Conservation (phyloP, 441 rosid genomes). For the Rhodomyrtus psidioides region DNA sequence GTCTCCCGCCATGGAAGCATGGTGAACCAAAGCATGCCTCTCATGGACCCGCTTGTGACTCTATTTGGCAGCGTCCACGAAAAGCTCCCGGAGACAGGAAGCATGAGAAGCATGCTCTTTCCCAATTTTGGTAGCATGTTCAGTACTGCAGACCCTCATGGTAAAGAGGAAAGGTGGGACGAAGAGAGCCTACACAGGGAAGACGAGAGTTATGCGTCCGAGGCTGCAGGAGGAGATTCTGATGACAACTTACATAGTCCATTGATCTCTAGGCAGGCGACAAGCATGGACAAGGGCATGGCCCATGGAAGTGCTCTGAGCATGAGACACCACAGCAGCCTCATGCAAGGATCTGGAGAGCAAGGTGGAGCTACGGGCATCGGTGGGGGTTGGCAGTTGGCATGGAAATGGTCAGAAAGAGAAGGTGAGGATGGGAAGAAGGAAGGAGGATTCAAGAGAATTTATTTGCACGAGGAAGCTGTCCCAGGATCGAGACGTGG, state of each 20-base stretch:
- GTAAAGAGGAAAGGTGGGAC: constrained; percentile 48
- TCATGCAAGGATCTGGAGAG: constrained; percentile 40
- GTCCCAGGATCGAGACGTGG: constrained; percentile 49
- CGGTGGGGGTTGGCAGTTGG: constrained; percentile 80
- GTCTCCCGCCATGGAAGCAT: constrained; percentile 63
- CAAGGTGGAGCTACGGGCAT: constrained; percentile 42
- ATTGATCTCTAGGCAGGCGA: constrained; percentile 59
- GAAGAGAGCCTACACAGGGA: constrained; percentile 53
- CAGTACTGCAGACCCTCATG: constrained; percentile 47
- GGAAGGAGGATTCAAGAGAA: constrained; percentile 59
- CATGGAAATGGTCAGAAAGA: constrained; percentile 48
- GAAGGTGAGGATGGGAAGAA: constrained; percentile 46
- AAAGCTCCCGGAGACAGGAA: constrained; percentile 50
- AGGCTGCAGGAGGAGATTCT: constrained; percentile 41
- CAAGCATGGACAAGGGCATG: constrained; percentile 59
- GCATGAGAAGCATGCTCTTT: constrained; percentile 45
- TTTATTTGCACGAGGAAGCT: constrained; percentile 59
- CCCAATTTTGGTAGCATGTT: constrained; percentile 70
- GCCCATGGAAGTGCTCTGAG: constrained; percentile 39
- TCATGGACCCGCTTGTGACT: constrained; percentile 65
- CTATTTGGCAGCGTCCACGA: constrained; percentile 61
- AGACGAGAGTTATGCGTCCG: constrained; percentile 37
- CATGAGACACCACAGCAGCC: constrained; percentile 59
- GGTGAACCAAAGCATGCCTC: constrained; percentile 42
- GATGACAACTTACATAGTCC: constrained; percentile 62